Evolutionary conservation across 805 yeast genomes (phyloP), one percentile per base, ranked within the genome.

Genomic region (Kuraishia hungarica): DNA sequence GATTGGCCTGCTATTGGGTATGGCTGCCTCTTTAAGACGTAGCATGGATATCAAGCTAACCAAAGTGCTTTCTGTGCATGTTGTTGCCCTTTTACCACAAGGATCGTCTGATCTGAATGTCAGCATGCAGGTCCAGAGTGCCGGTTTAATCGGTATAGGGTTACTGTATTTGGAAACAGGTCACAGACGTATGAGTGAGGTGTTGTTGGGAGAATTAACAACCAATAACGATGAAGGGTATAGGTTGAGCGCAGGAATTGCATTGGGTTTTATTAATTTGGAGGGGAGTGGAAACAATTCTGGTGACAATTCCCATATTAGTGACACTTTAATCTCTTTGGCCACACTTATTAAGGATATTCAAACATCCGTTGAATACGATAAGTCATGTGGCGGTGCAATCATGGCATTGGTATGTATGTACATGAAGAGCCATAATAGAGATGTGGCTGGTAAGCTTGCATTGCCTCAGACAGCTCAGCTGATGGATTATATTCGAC

Each of bases 41-140:
- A 75, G 92, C 0, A 87, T 87, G 89, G 92, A 94, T 71, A 75
- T 84, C 50, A 91, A 90, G 62, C 72, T 94, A 51, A 90, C 97
- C 0, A 93, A 91, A 64, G 97, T 94, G 0, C 72, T 94, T 48
- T 86, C 96, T 5, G 97, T 94, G 19, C 99, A 94, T 68, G 89
- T 94, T 15, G 91, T 87, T 15, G 97, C 97, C 0, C 71, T 94
- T 39, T 73, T 96, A 26, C 99, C 99, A 0, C 82, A 81, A 13
- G 97, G 97, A 0, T 91, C 97, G 0, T 87, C 86, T 50, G 96
- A 91, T 66, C 75, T 94, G 62, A 89, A 93, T 67, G 96, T 96
- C 7, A 81, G 89, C 1, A 72, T 83, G 1, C 77, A 83, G 11
- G 96, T 93, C 7, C 98, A 94, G 67, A 83, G 96, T 0, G 97